Base-by-base conservation (phyloP, 2,329 filamentous ascomycete species). In the Westerdykella aurantiaca region DNA sequence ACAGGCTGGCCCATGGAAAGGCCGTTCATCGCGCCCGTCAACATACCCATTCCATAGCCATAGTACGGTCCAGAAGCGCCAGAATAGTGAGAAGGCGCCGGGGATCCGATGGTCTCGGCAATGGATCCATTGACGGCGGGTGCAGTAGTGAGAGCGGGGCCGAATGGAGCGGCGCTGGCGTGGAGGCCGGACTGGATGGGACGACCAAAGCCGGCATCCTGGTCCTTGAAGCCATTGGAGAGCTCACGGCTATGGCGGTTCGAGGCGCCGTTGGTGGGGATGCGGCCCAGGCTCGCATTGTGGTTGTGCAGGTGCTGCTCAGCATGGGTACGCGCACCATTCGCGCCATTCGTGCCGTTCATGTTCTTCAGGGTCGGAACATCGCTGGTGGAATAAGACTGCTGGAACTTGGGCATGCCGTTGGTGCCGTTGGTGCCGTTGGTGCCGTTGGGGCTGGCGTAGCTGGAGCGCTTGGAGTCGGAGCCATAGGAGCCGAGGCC, bases 321-420 rank as follows among this genome's bases (percentile, higher is more conserved):
- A 41, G 76, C 73, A 49, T 81, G 76, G 5, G 73, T 86, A 41
- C 62, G 66, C 48, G 66, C 61, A 37, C 49, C 54, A 18, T 58
- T 52, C 18, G 48, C 41, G 31, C 61, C 56, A 41, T 61, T 70
- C 39, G 74, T 67, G 38, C 71, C 75, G 43, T 78, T 77, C 42
- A 78, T 74, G 53, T 76, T 84, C 77, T 93, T 95, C 60, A 89
- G 74, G 6, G 89, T 94, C 4, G 89, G 86, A 16, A 96, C 77
- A 60, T 97, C 90, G 66, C 86, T 93, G 42, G 88, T 82, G 9
- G 93, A 96, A 71, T 87, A 96, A 0, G 91, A 96, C 37, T 86
- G 83, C 68, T 90, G 86, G 45, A 95, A 69, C 72, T 87, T 88
- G 23, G 84, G 85, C 42, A 80, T 79, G 21, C 79, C 75, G 64